Evolutionary conservation across 2,329 filamentous ascomycete genomes (phyloP), one percentile per base, ranked within the genome.

Genomic region (Macrophomina phaseolina): DNA sequence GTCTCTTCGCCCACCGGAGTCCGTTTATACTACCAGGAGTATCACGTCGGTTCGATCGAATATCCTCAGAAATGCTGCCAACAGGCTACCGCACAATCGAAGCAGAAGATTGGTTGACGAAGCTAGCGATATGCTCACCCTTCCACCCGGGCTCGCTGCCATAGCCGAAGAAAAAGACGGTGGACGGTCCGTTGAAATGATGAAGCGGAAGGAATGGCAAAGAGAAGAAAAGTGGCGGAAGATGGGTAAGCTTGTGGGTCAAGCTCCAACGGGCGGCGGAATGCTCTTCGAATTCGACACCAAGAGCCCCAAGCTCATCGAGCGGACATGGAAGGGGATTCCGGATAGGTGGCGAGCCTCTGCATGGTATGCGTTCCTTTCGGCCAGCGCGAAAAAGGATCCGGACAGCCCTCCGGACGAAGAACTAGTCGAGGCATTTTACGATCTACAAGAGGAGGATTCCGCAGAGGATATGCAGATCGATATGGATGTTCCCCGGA

Each of bases 271-370:
- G 12, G 55, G 55, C 32, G 86, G 86, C 16, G 87, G 88, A 16
- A 89, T 88, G 85, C 81, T 81, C 12, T 90, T 90, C 70, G 91
- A 93, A 65, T 98, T 98, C 75, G 93, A 97, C 78, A 86, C 87
- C 45, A 88, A 86, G 70, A 91, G 91, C 76, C 85, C 91, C 5
- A 84, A 97, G 77, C 83, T 99, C 51, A 89, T 97, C 67, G 91
- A 94, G 71, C 88, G 95, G 66, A 96, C 93, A 1, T 99, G 95
- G 95, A 99, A 99, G 77, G 95, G 95, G 36, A 97, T 99, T 69
- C 95, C 95, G 0, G 95, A 99, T 79, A 89, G 93, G 69, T 99
- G 95, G 95, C 90, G 95, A 62, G 88, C 91, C 38, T 91, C 92
- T 1, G 95, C 94, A 2, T 99, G 95, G 95, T 94, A 94, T 81